These are phyloP conservation scores for Bacidia rubella DNA, from an alignment of 495 filamentous ascomycete species.

Conservation along the genomic window DNA sequence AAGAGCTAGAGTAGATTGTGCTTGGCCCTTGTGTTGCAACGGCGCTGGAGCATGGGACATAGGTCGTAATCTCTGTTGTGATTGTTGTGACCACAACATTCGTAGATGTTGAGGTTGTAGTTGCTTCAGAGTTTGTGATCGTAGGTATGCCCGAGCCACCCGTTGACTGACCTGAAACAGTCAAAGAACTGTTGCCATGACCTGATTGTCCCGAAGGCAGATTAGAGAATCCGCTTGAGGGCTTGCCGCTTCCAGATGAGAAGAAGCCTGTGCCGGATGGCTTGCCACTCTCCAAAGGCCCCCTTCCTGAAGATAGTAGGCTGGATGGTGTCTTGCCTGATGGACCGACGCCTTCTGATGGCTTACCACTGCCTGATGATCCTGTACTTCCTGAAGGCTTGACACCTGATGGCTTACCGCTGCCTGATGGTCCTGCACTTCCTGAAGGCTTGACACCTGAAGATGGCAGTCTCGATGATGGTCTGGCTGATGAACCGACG, in stretches of 20 bases:
- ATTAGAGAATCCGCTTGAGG: not conserved
- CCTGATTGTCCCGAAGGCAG: not conserved
- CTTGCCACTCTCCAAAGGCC: not conserved
- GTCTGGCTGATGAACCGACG: too few relatives aligned
- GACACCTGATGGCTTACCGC: too few relatives aligned
- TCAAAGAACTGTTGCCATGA: not conserved
- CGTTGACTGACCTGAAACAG: not conserved
- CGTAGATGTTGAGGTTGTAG: constrained; percentile 2
- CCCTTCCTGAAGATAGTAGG: not conserved
- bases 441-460: too few relatives aligned
- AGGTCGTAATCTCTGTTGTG: constrained; percentile 17
- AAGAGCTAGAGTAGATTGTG: constrained; percentile 23
- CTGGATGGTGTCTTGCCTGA: too few relatives aligned
- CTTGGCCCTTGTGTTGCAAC: constrained; percentile 19
- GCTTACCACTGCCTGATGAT: too few relatives aligned
- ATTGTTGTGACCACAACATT: constrained; percentile 7
- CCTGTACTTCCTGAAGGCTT: too few relatives aligned
- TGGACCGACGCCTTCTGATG: too few relatives aligned
- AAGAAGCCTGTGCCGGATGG: not conserved
- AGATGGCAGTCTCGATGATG: too few relatives aligned
- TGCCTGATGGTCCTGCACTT: not conserved
- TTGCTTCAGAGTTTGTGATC: not conserved
- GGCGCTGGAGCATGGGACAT: constrained; percentile 24
- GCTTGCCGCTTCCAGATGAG: not conserved
- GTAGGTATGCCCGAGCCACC: not conserved